These are phyloP conservation scores for Crithidia fasciculata DNA, from an alignment of 208 protist species.

Conservation along the genomic window DNA sequence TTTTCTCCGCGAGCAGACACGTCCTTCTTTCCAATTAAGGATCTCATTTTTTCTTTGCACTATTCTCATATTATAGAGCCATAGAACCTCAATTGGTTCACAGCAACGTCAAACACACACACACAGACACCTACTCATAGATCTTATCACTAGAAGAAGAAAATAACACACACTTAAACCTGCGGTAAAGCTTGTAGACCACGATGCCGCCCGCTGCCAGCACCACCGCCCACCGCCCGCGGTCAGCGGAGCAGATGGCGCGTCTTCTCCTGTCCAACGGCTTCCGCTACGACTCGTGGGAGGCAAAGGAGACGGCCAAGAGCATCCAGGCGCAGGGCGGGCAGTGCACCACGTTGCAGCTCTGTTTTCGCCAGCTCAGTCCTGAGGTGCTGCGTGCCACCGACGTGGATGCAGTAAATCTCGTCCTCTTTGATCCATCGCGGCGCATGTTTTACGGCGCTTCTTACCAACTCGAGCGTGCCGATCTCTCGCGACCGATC, in stretches of 20 bases:
- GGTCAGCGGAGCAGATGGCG: constrained; percentile 84
- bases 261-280: constrained; percentile 85
- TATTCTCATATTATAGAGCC: not conserved
- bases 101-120: not conserved
- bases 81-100: too few relatives aligned
- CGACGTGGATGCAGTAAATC: constrained; percentile 57
- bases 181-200: not conserved
- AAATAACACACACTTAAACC: not conserved
- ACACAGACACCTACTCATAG: not conserved
- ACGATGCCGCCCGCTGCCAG: constrained; percentile 18
- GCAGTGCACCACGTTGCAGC: constrained; percentile 39
- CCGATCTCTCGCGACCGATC: constrained; percentile 41
- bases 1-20: too few relatives aligned
- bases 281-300: constrained; percentile 88
- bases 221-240: constrained; percentile 30
- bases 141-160: not conserved
- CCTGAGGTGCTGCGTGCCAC: constrained; percentile 32
- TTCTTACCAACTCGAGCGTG: constrained; percentile 51
- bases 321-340: constrained; percentile 43
- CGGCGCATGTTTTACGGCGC: constrained; percentile 74
- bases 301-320: constrained; percentile 52
- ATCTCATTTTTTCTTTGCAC: too few relatives aligned
- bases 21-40: too few relatives aligned
- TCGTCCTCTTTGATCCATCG: constrained; percentile 70
- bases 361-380: constrained; percentile 36